A percentile compares a stretch with the other conserved stretches of the same genome.
These are phyloP conservation scores for Cicer bijugum DNA, from an alignment of 306 rosid species.

Conservation along the genomic window DNA sequence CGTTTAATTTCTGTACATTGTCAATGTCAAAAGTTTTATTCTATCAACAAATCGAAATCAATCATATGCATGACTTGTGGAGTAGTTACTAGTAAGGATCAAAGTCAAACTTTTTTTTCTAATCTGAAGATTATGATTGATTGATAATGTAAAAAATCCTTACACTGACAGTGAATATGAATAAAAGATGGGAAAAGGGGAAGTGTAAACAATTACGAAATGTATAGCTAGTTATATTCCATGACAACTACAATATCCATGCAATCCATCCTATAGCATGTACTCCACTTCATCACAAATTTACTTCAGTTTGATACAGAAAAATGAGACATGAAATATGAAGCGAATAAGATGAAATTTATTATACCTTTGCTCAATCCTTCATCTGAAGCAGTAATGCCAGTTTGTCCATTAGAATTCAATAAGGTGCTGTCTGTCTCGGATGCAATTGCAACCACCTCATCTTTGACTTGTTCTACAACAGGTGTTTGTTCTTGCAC, in stretches of 20 bases:
- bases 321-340: constrained; percentile 26
- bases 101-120: too few species aligned
- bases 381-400: constrained; percentile 45
- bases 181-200: background rate
- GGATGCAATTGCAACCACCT: constrained; percentile 37
- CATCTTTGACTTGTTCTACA: constrained; percentile 40
- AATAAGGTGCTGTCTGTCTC: constrained; percentile 28
- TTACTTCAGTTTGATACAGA: constrained; percentile 30
- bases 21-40: too few species aligned
- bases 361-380: constrained; percentile 45
- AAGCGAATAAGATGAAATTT: constrained; percentile 34
- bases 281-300: constrained; percentile 11
- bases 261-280: background rate
- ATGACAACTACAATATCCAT: background rate
- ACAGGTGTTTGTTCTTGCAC: constrained; percentile 38
- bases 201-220: background rate
- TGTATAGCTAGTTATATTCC: background rate
- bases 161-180: too few species aligned
- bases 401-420: constrained; percentile 41
- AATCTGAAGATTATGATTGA: too few species aligned
- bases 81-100: too few species aligned
- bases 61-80: too few species aligned
- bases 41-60: too few species aligned
- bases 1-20: too few species aligned
- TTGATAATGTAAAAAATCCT: too few species aligned